Evolutionary conservation across 2,329 filamentous ascomycete genomes (phyloP), one percentile per base, ranked within the genome.

Genomic region (Xylariales sp.): DNA sequence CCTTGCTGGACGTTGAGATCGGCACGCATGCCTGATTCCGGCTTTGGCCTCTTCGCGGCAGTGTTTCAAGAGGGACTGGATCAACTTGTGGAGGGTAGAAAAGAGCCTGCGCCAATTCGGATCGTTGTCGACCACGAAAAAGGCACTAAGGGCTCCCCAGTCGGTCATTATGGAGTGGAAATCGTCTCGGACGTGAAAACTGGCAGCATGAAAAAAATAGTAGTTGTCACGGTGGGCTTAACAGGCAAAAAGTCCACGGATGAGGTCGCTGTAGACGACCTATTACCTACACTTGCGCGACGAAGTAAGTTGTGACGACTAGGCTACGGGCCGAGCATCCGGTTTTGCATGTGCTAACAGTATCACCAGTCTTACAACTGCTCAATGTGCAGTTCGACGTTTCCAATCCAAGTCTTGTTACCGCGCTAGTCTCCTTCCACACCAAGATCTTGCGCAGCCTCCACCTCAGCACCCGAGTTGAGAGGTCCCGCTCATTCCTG

Each of bases 1-100:
- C 74, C 81, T 13, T 80, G 76, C 50, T 96, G 88, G 89, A 85
- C 85, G 21, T 74, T 94, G 21, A 78, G 88, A 25, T 85, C 81
- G 15, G 74, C 79, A 12, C 76, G 73, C 41, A 74, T 81, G 56
- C 71, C 74, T 25, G 83, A 82, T 52, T 74, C 65, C 41, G 74
- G 72, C 38, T 60, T 83, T 8, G 74, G 70, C 8, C 49, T 83
- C 18, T 76, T 79, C 49, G 78, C 81, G 2, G 84, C 85, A 5
- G 72, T 90, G 4, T 88, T 85, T 41, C 83, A 89, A 50, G 82
- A 88, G 53, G 76, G 74, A 0, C 74, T 78, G 13, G 72, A 76
- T 41, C 70, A 81, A 41, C 66, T 81, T 12, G 59, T 81, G 18
- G 76, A 82, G 44, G 80, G 81, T 3, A 76, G 84, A 40, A 76